A percentile compares a stretch with the other conserved stretches of the same genome.
These are phyloP conservation scores for Ustilago curta DNA, from an alignment of 1,284 basidiomycete genomes.

Conservation along the genomic window DNA sequence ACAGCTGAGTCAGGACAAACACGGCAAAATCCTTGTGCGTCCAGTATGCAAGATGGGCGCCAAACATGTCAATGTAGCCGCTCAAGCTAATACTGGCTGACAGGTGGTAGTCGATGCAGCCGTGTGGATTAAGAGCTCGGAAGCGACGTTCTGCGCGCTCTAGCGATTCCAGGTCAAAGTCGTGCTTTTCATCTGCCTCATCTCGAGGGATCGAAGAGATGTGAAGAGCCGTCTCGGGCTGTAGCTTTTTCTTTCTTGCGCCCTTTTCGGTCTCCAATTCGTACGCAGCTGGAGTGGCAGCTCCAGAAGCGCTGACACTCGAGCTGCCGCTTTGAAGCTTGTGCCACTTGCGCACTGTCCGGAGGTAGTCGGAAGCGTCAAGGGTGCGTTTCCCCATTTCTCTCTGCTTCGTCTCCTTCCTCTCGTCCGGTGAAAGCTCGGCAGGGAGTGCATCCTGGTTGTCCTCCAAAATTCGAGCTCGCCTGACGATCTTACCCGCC, in stretches of 20 bases:
- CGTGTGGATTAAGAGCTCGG: conserved; percentile 64
- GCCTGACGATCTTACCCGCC: conserved; percentile 34
- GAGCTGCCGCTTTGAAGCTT: conserved; percentile 12
- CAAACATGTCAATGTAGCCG: conserved; percentile 60
- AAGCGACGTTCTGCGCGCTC: conserved; percentile 53
- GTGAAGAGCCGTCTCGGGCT: conserved; percentile 22
- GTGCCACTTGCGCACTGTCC: conserved; percentile 44
- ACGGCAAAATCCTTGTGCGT: conserved; percentile 57
- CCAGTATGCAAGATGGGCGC: conserved; percentile 65
- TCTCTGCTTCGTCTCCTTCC: conserved; percentile 13
- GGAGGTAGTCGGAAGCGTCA: conserved; percentile 37
- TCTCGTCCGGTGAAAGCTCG: conserved; percentile 18
- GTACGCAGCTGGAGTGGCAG: neutral
- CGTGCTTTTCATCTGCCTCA: conserved; percentile 17
- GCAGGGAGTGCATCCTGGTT: conserved; percentile 8
- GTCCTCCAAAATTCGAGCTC: conserved; percentile 20
- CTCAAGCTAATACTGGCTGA: conserved; percentile 44
- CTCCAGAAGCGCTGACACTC: neutral
- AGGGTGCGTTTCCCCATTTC: conserved; percentile 23
- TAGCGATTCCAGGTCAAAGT: conserved; percentile 36
- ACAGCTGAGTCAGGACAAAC: conserved; percentile 62
- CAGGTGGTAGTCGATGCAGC: conserved; percentile 62
- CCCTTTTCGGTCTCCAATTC: conserved; percentile 22
- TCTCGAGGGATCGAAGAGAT: conserved; percentile 9
- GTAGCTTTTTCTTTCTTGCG: conserved; percentile 24